Evolutionary conservation across 163 green algal species (phyloP).

Genomic region (Scenedesmus sp.): DNA sequence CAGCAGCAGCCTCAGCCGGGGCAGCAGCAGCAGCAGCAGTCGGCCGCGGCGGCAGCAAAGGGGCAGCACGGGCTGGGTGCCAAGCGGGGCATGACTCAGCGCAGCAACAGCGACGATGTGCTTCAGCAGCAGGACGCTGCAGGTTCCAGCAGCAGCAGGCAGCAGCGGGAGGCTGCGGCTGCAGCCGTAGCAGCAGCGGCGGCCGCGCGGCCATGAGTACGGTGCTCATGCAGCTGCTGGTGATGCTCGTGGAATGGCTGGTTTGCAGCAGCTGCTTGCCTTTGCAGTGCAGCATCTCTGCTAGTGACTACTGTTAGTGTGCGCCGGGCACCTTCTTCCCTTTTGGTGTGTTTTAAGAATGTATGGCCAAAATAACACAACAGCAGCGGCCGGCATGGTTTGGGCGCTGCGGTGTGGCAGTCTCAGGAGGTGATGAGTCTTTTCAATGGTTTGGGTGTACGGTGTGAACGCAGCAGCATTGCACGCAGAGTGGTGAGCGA

Average conservation of each 20-base stretch:
- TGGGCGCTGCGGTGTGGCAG: neutral
- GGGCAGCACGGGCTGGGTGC: neutral
- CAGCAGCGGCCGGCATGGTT: neutral
- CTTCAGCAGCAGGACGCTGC: constrained; percentile 20
- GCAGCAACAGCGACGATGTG: constrained; percentile 15
- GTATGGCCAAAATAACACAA: neutral
- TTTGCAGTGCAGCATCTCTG: constrained; percentile 2
- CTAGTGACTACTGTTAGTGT: neutral
- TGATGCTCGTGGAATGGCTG: neutral
- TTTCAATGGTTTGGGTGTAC: neutral
- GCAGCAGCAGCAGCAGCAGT: constrained; percentile 19
- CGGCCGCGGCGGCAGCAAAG: neutral
- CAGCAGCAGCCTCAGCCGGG: constrained; percentile 13
- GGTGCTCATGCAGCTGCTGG: neutral
- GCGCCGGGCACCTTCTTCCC: neutral
- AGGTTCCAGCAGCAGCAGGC: neutral
- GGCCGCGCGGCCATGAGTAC: neutral
- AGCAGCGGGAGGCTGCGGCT: constrained; percentile 21
- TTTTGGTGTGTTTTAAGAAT: neutral
- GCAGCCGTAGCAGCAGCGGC: constrained; percentile 29
- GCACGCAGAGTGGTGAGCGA: neutral
- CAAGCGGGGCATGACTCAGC: constrained; percentile 8
- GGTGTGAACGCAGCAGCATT: neutral
- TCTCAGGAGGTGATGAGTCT: too few relatives aligned
- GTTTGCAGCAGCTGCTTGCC: constrained; percentile 3